A percentile compares a stretch with the other conserved stretches of the same genome.
Conservation (phyloP, 805 yeast species). For the Barnettozyma wickerhamii region DNA sequence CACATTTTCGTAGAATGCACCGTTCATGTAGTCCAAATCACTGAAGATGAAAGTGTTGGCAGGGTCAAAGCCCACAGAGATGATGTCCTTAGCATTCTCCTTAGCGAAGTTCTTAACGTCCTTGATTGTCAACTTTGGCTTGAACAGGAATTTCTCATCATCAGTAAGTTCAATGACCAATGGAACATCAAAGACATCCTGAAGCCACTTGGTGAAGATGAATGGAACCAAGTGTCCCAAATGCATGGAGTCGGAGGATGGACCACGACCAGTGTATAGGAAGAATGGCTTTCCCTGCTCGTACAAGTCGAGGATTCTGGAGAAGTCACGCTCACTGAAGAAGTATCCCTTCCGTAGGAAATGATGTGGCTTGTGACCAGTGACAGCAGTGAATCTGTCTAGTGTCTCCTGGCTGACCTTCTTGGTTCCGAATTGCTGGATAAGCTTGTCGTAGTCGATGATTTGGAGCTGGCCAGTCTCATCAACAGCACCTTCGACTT, state of each 20-base stretch:
- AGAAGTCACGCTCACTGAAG: slow-evolving; percentile 85
- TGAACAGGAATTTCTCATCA: slow-evolving; percentile 95
- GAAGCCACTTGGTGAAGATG: slow-evolving; percentile 94
- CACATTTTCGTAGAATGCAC: slow-evolving; percentile 90
- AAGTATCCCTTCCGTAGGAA: slow-evolving; percentile 87
- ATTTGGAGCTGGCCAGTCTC: slow-evolving; percentile 84
- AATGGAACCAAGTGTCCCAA: slow-evolving; percentile 97
- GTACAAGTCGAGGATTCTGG: slow-evolving; percentile 74
- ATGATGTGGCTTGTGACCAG: slow-evolving; percentile 91
- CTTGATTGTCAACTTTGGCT: slow-evolving; percentile 81
- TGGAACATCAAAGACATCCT: slow-evolving; percentile 96
- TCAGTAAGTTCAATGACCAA: slow-evolving; percentile 91
- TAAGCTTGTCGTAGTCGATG: slow-evolving; percentile 87
- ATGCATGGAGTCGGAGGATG: slow-evolving; percentile 91
- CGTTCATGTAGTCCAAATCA: slow-evolving; percentile 89
- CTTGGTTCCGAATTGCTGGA: slow-evolving; percentile 82
- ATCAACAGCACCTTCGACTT: slow-evolving; percentile 96
- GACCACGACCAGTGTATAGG: slow-evolving; percentile 96
- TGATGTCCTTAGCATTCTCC: slow-evolving; percentile 88
- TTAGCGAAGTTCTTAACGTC: slow-evolving; percentile 78
- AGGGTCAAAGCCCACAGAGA: slow-evolving; percentile 91
- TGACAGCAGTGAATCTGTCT: slow-evolving; percentile 68
- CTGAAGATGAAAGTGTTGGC: slow-evolving; percentile 94
- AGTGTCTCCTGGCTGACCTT: slow-evolving; percentile 66
- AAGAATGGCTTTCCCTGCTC: slow-evolving; percentile 95